Evolutionary conservation across 2,329 filamentous ascomycete species (phyloP), one percentile per base, ranked within the genome.

Genomic region (Chaetomiaceae sp.): DNA sequence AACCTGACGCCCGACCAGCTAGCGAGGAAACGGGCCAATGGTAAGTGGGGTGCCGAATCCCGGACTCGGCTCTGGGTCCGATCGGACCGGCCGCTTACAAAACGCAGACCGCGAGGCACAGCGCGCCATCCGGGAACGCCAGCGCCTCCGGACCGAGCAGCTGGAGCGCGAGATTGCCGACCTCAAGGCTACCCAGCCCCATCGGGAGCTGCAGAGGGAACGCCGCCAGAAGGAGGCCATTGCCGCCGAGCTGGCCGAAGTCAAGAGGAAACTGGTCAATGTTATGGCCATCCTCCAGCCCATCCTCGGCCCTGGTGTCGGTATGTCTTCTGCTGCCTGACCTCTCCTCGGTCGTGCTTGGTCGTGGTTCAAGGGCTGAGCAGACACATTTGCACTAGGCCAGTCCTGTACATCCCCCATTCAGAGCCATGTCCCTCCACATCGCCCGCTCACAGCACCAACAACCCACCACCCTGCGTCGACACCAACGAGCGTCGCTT

Each of bases 101-200:
- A 34, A 50, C 40, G 14, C 82, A 79, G 89, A 95, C 67, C 84
- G 89, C 53, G 89, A 95, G 69, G 90, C 89, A 27, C 89, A 95
- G 68, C 81, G 89, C 44, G 89, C 88, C 34, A 94, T 95, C 55
- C 80, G 89, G 37, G 87, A 92, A 72, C 82, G 89, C 51, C 94
- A 89, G 25, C 89, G 86, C 71, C 81, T 83, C 53, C 86, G 88
- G 68, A 94, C 94, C 61, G 87, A 92, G 66, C 73, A 71, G 6
- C 75, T 94, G 54, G 87, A 94, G 68, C 77, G 76, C 55, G 78
- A 81, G 57, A 90, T 95, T 56, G 76, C 80, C 51, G 87, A 92
- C 57, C 77, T 95, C 60, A 88, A 87, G 53, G 85, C 80, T 53
- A 86, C 90, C 70, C 84, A 91, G 68, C 89, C 89, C 0, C 91